Evolutionary conservation across 495 filamentous ascomycete genomes (phyloP).

Genomic region (Hamigera avellanea): DNA sequence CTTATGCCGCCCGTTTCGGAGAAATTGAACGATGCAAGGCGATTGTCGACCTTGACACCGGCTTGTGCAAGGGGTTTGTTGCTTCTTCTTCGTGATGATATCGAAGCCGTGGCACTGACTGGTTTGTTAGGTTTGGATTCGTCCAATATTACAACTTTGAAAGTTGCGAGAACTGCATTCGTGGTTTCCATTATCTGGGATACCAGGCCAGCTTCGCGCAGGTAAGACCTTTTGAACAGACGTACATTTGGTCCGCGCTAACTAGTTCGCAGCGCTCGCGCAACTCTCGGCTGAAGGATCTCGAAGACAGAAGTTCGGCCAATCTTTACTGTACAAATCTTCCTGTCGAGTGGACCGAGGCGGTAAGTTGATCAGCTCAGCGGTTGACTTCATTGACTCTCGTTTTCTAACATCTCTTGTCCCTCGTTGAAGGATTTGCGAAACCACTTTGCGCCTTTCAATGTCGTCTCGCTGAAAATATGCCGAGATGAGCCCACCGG

Average conservation of each 20-base stretch:
- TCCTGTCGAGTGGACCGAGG: conserved; percentile 78
- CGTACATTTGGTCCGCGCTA: conserved; percentile 3
- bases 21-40: conserved; percentile 89
- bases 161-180: conserved; percentile 90
- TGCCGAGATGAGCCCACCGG: conserved; percentile 73
- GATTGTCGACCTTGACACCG: conserved; percentile 86
- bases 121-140: conserved; percentile 97
- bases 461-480: conserved; percentile 83
- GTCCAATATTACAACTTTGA: conserved; percentile 81
- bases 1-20: conserved; percentile 78
- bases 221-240: conserved; percentile 27
- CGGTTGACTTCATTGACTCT: not conserved
- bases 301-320: conserved; percentile 74
- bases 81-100: not conserved
- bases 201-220: conserved; percentile 96
- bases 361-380: conserved; percentile 38
- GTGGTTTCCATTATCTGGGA: conserved; percentile 83
- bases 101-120: no score
- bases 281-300: conserved; percentile 87
- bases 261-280: conserved; percentile 64
- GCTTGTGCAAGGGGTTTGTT: conserved; percentile 85
- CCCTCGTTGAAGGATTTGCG: conserved; percentile 24
- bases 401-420: conserved; percentile 4
- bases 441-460: conserved; percentile 59
- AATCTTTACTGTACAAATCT: conserved; percentile 97